A percentile compares a stretch with the other conserved stretches of the same genome.
These are phyloP conservation scores for Leptomonas seymouri DNA, from an alignment of 208 protist species.

Conservation along the genomic window DNA sequence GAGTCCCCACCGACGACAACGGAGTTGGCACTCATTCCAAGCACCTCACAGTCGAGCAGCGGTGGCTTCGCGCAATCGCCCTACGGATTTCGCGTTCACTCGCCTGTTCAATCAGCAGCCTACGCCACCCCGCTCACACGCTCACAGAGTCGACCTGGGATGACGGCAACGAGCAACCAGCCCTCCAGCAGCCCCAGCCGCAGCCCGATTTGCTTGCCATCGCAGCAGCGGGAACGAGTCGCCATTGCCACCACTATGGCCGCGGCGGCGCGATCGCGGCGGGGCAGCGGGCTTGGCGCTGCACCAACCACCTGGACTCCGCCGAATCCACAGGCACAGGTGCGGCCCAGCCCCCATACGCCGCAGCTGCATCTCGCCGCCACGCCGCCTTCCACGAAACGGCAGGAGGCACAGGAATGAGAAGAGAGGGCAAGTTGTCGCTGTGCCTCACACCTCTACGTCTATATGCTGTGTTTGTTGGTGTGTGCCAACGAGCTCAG, in stretches of 20 bases:
- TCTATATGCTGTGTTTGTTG: too few relatives aligned
- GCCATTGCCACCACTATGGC: slow-evolving; percentile 14
- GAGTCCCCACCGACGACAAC: slow-evolving; percentile 21
- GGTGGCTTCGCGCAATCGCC: slow-evolving; percentile 33
- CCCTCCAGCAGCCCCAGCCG: slow-evolving; percentile 13
- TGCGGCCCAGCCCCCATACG: slow-evolving; percentile 7
- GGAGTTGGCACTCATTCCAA: slow-evolving; percentile 30
- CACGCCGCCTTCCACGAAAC: background rate
- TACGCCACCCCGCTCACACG: slow-evolving; percentile 25
- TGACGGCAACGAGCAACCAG: background rate
- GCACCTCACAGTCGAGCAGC: slow-evolving; percentile 27
- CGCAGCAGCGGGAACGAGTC: slow-evolving; percentile 16
- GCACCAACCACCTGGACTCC: slow-evolving; percentile 17
- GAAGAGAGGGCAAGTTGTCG: too few relatives aligned
- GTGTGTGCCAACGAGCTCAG: too few relatives aligned
- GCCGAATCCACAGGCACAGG: slow-evolving; percentile 2
- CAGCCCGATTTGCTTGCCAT: slow-evolving; percentile 11
- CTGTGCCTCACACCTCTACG: too few relatives aligned
- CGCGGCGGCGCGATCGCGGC: slow-evolving; percentile 2
- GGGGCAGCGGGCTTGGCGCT: background rate
- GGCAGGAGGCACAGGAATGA: background rate
- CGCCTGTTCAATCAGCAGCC: slow-evolving; percentile 9
- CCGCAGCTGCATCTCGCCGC: slow-evolving; percentile 2
- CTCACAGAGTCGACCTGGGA: slow-evolving; percentile 22
- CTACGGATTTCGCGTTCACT: slow-evolving; percentile 34